Percentiles rank a stretch among this genome's conserved stretches.
Conservation (phyloP, 1,139 yeast species). For the Saccharomyces hybrid region DNA sequence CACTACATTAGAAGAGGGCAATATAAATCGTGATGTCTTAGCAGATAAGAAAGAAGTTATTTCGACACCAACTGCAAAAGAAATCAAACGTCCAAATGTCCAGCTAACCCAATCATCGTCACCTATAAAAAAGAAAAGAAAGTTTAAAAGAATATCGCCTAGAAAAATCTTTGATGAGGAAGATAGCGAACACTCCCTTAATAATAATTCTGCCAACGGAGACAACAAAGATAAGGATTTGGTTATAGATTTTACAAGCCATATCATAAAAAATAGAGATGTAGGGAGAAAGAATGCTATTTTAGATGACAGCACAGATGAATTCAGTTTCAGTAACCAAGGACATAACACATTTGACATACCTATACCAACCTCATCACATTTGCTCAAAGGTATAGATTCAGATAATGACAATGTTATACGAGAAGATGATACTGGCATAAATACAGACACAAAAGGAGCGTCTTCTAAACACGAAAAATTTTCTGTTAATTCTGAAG, state of each 20-base stretch:
- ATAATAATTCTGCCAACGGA: conserved; percentile 2
- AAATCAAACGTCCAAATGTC: neutral
- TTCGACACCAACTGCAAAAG: neutral
- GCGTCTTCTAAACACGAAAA: neutral
- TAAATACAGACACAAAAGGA: neutral
- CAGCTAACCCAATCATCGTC: neutral
- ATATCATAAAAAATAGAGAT: conserved; percentile 15
- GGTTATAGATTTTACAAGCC: conserved; percentile 18
- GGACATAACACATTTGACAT: conserved; percentile 29
- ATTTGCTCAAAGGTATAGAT: neutral
- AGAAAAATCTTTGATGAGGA: conserved; percentile 10
- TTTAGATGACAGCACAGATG: conserved; percentile 29
- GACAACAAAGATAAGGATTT: conserved; percentile 13
- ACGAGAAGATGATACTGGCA: conserved; percentile 4
- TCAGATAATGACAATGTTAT: neutral
- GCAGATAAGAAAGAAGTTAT: neutral
- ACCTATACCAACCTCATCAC: conserved; percentile 12
- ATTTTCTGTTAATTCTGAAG: neutral
- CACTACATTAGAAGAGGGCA: neutral
- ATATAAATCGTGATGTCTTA: neutral
- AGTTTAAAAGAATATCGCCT: conserved; percentile 15
- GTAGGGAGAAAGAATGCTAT: conserved; percentile 19
- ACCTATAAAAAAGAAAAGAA: conserved; percentile 12
- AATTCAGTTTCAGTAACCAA: conserved; percentile 26
- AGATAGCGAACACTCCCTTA: conserved; percentile 8